phyloP scores from a whole-genome alignment of 345 rosid species.

The Bruguiera parviflora region DNA sequence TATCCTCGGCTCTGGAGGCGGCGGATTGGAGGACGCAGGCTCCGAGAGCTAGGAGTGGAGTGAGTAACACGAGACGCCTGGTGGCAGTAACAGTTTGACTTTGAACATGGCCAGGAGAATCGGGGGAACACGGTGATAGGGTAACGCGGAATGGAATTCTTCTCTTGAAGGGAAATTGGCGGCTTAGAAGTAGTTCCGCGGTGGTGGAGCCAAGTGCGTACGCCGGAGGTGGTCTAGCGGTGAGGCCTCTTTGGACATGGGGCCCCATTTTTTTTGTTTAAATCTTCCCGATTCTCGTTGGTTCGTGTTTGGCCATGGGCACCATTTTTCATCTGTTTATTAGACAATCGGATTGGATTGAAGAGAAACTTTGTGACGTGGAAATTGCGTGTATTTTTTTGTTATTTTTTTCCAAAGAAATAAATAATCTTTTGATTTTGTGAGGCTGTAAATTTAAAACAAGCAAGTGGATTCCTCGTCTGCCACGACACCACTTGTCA shows the following conservation, averaged over 20 bases:
- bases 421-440: no score
- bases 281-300: no score
- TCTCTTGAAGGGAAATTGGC: conserved; percentile 12
- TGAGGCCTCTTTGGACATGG: background rate
- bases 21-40: conserved; percentile 19
- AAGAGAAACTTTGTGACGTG: conserved; percentile 9
- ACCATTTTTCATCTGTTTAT: background rate
- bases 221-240: conserved; percentile 5
- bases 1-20: conserved; percentile 21
- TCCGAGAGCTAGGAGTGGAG: conserved; percentile 41
- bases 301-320: background rate
- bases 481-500: no score
- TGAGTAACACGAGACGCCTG: conserved; percentile 41
- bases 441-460: no score
- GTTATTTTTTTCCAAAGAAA: background rate
- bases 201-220: background rate
- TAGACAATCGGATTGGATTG: background rate
- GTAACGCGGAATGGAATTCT: background rate
- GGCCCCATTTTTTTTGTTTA: conserved; percentile 10
- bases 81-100: conserved; percentile 14
- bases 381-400: conserved; percentile 8
- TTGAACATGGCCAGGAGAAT: background rate
- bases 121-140: background rate
- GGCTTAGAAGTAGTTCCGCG: conserved; percentile 1
- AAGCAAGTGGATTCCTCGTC: no score